Percentiles rank a stretch among this genome's conserved stretches.
phyloP scores from a whole-genome alignment of 495 filamentous ascomycete species.

The Penicillium soppii region DNA sequence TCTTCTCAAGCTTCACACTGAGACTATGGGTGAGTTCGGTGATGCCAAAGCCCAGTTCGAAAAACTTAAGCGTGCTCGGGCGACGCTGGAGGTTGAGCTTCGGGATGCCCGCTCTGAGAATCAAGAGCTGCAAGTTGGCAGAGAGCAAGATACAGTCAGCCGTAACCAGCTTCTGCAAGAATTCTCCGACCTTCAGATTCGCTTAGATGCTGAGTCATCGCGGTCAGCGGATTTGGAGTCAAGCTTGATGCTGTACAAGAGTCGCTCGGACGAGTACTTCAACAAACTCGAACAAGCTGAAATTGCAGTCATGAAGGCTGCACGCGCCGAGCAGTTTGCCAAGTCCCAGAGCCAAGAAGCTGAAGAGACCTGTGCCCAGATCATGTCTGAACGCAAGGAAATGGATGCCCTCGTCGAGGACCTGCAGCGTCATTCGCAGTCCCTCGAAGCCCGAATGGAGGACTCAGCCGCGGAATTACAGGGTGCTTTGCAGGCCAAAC shows the following conservation, averaged over 20 bases:
- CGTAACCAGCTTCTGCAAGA: conserved; percentile 87
- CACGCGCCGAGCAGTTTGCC: conserved; percentile 89
- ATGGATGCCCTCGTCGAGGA: conserved; percentile 90
- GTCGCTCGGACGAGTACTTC: conserved; percentile 93
- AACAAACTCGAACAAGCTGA: conserved; percentile 97
- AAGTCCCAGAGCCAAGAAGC: conserved; percentile 84
- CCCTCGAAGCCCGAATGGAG: conserved; percentile 86
- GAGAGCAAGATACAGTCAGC: conserved; percentile 82
- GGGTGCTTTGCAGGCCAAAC: conserved; percentile 84
- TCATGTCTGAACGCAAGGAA: conserved; percentile 89
- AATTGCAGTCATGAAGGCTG: conserved; percentile 90
- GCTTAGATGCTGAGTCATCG: conserved; percentile 84
- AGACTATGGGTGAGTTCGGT: conserved; percentile 76
- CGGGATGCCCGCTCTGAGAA: conserved; percentile 82
- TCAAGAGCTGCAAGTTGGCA: conserved; percentile 69
- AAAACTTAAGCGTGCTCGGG: conserved; percentile 74
- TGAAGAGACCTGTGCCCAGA: conserved; percentile 84
- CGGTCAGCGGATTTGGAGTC: conserved; percentile 81
- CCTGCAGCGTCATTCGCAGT: conserved; percentile 83
- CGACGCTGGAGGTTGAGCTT: conserved; percentile 81
- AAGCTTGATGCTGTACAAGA: conserved; percentile 87
- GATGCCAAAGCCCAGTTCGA: conserved; percentile 87
- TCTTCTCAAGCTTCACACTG: conserved; percentile 80
- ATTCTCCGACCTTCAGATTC: conserved; percentile 90
- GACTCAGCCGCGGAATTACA: conserved; percentile 89